These are phyloP conservation scores for Alternaria novae-zelandiae DNA, from an alignment of 2,329 filamentous ascomycete species.

Conservation along the genomic window DNA sequence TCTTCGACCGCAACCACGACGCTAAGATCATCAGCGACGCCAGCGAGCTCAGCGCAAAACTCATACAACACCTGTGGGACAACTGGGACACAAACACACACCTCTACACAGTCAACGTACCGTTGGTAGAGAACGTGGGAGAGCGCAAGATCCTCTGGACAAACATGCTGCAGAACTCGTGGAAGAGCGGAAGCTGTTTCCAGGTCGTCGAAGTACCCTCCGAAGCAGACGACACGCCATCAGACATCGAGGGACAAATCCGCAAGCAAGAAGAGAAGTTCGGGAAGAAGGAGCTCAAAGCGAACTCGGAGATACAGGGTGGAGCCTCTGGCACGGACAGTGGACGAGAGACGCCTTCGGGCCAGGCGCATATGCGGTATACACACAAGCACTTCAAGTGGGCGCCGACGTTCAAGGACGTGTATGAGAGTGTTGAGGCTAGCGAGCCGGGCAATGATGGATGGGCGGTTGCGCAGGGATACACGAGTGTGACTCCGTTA, in stretches of 20 bases:
- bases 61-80: constrained; percentile 78
- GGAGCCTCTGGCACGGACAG: constrained; percentile 30
- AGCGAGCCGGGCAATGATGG: constrained; percentile 85
- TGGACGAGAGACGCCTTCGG: constrained; percentile 38
- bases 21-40: constrained; percentile 79
- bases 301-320: constrained; percentile 23
- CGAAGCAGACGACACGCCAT: constrained; percentile 64
- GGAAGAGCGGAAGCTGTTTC: constrained; percentile 85
- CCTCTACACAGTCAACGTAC: constrained; percentile 91
- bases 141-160: constrained; percentile 79
- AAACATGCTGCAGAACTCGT: constrained; percentile 87
- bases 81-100: constrained; percentile 77
- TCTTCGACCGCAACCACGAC: constrained; percentile 85
- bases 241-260: constrained; percentile 75
- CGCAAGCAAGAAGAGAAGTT: constrained; percentile 66
- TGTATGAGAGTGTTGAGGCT: constrained; percentile 84
- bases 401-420: constrained; percentile 85
- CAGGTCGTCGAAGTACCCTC: constrained; percentile 74
- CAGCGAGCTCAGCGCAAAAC: constrained; percentile 72
- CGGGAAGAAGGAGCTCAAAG: constrained; percentile 49
- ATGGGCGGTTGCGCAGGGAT: constrained; percentile 86
- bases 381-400: constrained; percentile 92
- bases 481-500: constrained; percentile 88
- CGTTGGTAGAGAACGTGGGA: constrained; percentile 78
- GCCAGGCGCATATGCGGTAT: constrained; percentile 57